Percentiles rank a stretch among this genome's conserved stretches.
These are phyloP conservation scores for Leishmania major DNA, from an alignment of 208 protist species.

Conservation along the genomic window DNA sequence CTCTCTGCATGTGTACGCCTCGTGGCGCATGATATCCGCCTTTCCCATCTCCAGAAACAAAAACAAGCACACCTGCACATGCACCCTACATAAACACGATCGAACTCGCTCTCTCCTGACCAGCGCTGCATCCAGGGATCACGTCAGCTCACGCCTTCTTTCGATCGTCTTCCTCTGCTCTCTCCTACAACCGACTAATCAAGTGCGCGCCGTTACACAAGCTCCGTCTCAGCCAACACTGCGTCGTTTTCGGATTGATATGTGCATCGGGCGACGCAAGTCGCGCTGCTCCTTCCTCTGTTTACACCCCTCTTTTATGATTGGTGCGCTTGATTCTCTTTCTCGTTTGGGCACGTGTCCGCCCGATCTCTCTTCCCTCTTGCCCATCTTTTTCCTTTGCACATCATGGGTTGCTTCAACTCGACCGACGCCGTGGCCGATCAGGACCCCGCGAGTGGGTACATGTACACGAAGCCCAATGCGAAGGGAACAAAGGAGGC, in stretches of 20 bases:
- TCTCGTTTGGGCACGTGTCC: not conserved
- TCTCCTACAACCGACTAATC: not conserved
- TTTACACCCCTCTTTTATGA: not conserved
- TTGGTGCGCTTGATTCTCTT: not conserved
- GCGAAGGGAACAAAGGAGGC: constrained; percentile 36
- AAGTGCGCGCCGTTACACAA: not conserved
- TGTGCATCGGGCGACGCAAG: not conserved
- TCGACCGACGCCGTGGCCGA: constrained; percentile 6
- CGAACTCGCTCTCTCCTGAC: not conserved
- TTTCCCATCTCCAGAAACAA: not conserved
- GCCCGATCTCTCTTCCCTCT: constrained; percentile 11
- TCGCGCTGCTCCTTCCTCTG: not conserved
- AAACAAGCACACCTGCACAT: not conserved
- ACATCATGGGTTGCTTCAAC: constrained; percentile 33
- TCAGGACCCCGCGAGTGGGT: constrained; percentile 33
- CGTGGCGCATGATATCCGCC: not conserved
- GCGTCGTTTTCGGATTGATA: not conserved
- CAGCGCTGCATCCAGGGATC: not conserved
- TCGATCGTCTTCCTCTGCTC: not conserved
- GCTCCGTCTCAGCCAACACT: not conserved
- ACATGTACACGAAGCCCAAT: constrained; percentile 28
- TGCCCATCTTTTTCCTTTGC: constrained; percentile 4
- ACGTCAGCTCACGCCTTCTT: not conserved
- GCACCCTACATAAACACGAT: not conserved
- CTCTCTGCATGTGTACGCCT: not conserved